A percentile compares a stretch with the other conserved stretches of the same genome.
These are phyloP conservation scores for Fusarium tuaranense DNA, from an alignment of 2,329 filamentous ascomycete genomes.

Conservation along the genomic window DNA sequence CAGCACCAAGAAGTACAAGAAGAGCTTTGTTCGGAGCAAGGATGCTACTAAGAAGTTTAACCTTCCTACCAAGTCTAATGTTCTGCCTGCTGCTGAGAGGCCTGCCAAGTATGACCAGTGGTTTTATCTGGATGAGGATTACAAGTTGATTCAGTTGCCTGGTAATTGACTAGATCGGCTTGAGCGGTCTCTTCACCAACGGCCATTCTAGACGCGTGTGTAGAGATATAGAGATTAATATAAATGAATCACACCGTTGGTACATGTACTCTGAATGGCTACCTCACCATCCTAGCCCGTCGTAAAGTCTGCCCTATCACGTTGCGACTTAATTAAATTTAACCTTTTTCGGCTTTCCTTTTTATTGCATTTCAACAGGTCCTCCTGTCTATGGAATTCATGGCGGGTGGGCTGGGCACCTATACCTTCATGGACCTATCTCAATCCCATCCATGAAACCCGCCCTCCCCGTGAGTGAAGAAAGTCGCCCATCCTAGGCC, in stretches of 20 bases:
- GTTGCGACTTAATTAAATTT: too few species aligned
- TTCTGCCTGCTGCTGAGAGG: slow-evolving; percentile 45
- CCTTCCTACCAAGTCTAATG: slow-evolving; percentile 46
- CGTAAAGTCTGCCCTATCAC: too few species aligned
- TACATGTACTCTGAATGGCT: not conserved
- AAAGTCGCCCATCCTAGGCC: too few species aligned
- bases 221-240: not conserved
- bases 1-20: slow-evolving; percentile 42
- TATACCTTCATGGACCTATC: too few species aligned
- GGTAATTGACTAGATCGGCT: slow-evolving; percentile 1
- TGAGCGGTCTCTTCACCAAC: not conserved
- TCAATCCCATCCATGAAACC: too few species aligned
- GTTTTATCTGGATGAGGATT: slow-evolving; percentile 53
- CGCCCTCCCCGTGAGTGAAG: too few species aligned
- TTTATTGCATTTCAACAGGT: too few species aligned
- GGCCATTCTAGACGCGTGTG: not conserved
- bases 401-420: too few species aligned
- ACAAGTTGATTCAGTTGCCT: slow-evolving; percentile 46
- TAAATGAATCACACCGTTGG: not conserved
- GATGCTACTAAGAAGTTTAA: slow-evolving; percentile 47
- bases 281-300: too few species aligned
- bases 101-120: slow-evolving; percentile 51
- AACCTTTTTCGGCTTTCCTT: too few species aligned
- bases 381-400: too few species aligned
- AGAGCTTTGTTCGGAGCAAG: slow-evolving; percentile 49